Conservation (phyloP, 345 rosid species). For the Sonneratia alba region DNA sequence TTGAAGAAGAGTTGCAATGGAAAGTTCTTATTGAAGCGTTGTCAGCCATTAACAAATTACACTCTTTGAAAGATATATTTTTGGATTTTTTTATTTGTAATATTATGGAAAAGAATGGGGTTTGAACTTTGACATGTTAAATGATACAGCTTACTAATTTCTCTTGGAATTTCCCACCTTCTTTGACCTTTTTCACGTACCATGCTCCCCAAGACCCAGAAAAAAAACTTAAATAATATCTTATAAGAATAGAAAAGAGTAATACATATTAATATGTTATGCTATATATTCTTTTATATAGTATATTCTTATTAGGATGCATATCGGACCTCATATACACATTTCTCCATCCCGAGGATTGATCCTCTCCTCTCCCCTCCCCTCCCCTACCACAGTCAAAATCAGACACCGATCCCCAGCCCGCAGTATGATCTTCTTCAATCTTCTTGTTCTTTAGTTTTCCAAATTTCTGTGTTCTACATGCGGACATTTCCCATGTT, state of each 20-base stretch:
- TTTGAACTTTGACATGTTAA: not conserved
- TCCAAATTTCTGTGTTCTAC: too few relatives aligned
- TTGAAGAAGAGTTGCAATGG: too few relatives aligned
- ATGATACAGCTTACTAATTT: not conserved
- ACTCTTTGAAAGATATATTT: too few relatives aligned
- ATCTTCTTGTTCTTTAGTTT: not conserved
- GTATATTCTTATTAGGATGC: not conserved
- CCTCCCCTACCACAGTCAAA: not conserved
- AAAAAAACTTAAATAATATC: not conserved
- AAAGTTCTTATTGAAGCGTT: too few relatives aligned
- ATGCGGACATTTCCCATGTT: too few relatives aligned
- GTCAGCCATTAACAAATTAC: too few relatives aligned
- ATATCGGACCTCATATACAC: not conserved
- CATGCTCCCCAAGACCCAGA: not conserved
- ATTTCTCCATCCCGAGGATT: not conserved
- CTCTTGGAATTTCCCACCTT: not conserved
- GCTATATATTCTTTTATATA: too few relatives aligned
- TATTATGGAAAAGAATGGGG: not conserved
- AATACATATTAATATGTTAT: not conserved
- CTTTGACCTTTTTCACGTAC: not conserved
- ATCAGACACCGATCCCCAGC: constrained; percentile 5
- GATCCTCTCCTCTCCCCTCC: not conserved
- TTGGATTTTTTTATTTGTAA: too few relatives aligned
- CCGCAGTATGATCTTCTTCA: not conserved
- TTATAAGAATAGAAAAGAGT: not conserved